Evolutionary conservation across 768 basidiomycete species (phyloP).

Genomic region (Boletus rubescentipes): DNA sequence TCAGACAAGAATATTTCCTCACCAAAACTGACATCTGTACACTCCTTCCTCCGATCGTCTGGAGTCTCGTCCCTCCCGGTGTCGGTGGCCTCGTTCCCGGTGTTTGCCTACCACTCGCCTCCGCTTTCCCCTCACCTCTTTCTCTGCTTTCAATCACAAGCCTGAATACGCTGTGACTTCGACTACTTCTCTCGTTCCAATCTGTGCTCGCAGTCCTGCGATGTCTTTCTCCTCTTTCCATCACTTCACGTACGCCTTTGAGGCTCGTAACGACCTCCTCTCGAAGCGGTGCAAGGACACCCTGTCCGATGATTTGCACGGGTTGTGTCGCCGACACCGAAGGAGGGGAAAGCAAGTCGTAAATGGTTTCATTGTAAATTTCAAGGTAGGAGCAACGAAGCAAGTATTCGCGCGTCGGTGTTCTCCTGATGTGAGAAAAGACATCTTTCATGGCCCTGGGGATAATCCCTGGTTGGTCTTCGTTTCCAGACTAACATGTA

Average conservation of each 20-base stretch:
- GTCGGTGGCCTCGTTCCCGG: conserved; percentile 52
- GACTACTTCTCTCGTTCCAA: conserved; percentile 95
- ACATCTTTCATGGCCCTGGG: conserved; percentile 92
- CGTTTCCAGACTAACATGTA: conserved; percentile 56
- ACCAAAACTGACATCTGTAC: conserved; percentile 78
- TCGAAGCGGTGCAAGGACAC: conserved; percentile 70
- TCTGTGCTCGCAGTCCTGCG: conserved; percentile 94
- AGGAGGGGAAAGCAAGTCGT: conserved; percentile 81
- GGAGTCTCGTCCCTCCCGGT: conserved; percentile 62
- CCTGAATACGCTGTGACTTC: conserved; percentile 93
- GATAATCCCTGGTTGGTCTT: conserved; percentile 90
- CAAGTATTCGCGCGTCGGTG: conserved; percentile 84
- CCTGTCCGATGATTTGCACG: conserved; percentile 73
- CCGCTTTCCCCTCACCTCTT: conserved; percentile 48
- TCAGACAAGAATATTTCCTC: conserved; percentile 8
- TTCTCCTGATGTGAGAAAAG: conserved; percentile 77
- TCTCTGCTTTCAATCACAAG: conserved; percentile 89
- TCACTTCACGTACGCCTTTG: conserved; percentile 79
- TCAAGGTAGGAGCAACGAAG: conserved; percentile 95
- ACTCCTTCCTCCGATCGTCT: conserved; percentile 75
- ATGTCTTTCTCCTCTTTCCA: conserved; percentile 83
- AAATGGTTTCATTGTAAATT: conserved; percentile 92
- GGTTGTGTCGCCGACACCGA: conserved; percentile 50
- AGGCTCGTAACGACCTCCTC: conserved; percentile 95
- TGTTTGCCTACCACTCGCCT: conserved; percentile 47